Conservation (phyloP, 306 rosid species). For the Pterocarpus santalinus region DNA sequence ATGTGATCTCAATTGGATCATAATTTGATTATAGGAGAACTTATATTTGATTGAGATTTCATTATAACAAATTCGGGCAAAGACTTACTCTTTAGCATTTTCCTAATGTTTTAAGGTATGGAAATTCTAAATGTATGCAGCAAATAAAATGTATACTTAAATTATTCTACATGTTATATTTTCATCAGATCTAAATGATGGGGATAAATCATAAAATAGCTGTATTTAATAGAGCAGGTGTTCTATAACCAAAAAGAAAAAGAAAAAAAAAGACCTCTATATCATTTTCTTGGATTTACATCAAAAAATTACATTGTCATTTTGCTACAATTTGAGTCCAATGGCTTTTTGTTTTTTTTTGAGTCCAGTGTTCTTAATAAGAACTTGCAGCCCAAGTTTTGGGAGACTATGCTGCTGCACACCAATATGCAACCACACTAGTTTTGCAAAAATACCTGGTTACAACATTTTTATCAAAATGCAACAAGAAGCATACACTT, state of each 20-base stretch:
- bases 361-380: neutral
- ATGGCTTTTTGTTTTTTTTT: neutral
- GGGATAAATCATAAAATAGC: neutral
- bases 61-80: no score
- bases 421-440: neutral
- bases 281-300: constrained; percentile 44
- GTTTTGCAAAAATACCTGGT: neutral
- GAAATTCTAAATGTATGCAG: no score
- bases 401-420: constrained; percentile 1
- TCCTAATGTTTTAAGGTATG: no score
- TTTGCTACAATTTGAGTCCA: neutral
- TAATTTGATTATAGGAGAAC: no score
- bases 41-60: no score
- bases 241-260: neutral
- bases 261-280: neutral
- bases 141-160: neutral
- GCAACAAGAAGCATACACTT: constrained; percentile 1
- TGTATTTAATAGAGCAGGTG: neutral
- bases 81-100: no score
- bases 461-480: neutral
- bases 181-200: neutral
- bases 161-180: neutral
- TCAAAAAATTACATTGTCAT: constrained; percentile 7
- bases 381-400: neutral
- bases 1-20: no score